Percentiles rank a stretch among this genome's conserved stretches.
Conservation (phyloP, 1,139 yeast genomes). For the Suhomyces terraborum region DNA sequence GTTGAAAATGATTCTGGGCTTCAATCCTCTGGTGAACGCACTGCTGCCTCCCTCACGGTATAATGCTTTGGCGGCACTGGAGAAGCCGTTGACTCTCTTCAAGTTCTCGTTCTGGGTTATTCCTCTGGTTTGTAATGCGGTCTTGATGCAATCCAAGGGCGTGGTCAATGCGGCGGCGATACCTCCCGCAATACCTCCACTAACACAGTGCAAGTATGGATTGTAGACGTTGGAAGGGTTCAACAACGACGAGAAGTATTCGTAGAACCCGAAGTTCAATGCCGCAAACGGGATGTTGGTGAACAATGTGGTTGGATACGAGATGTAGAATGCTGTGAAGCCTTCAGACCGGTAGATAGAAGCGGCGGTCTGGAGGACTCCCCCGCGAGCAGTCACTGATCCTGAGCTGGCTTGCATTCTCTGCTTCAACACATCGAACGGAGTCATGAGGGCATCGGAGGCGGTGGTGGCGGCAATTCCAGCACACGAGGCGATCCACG, state of each 20-base stretch:
- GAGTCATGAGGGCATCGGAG: conserved; percentile 96
- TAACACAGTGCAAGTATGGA: conserved; percentile 87
- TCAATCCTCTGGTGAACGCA: conserved; percentile 83
- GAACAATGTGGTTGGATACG: conserved; percentile 92
- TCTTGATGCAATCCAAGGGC: conserved; percentile 93
- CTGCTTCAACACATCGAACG: conserved; percentile 94
- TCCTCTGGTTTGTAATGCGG: conserved; percentile 81
- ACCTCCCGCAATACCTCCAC: conserved; percentile 97
- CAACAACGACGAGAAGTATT: conserved; percentile 70
- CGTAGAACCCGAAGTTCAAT: conserved; percentile 90
- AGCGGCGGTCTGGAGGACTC: conserved; percentile 40
- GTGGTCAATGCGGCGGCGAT: conserved; percentile 95
- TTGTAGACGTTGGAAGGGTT: conserved; percentile 81
- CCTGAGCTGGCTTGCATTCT: conserved; percentile 47
- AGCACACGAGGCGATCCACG: conserved; percentile 79
- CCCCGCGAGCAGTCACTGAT: conserved; percentile 15
- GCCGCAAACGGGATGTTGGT: conserved; percentile 97
- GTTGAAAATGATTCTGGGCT: conserved; percentile 89
- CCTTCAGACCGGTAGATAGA: conserved; percentile 76
- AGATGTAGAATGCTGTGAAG: conserved; percentile 77
- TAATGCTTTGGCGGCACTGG: conserved; percentile 71
- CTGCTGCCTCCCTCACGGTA: conserved; percentile 62
- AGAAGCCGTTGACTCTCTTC: conserved; percentile 65
- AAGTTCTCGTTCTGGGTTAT: conserved; percentile 53
- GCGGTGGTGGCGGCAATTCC: conserved; percentile 95